Evolutionary conservation across 345 rosid species (phyloP), one percentile per base, ranked within the genome.

Genomic region (Hypericum androsaemum): DNA sequence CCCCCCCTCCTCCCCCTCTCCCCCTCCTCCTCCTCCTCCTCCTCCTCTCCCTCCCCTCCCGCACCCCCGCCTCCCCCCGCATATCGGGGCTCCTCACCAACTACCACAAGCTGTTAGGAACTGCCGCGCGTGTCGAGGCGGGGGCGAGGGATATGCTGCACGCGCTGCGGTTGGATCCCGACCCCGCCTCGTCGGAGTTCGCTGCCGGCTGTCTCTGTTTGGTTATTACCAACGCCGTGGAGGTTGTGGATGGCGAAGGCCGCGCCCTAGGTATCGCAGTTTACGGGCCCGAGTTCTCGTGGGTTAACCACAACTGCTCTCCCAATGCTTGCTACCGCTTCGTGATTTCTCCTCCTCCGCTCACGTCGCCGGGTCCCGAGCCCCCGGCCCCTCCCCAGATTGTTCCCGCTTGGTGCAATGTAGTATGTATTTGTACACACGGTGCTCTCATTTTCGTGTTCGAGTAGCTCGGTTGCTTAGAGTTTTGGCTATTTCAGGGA

Each of bases 251-350:
- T 68, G 50, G 41, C 13, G 60, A 15, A 4, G 88, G 94, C 16
- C 74, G 70, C 7, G 46, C 60, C 49, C 39, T 83, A 10, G 95
- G 97, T 45, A 72, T 78, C 40, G 88, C 86, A 4, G 73, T 89
- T 10, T 86, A 81, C 51, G 83, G 65, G 10, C 11, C 62, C 2
- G 36, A 39, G 35, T 89, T 83, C 76, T 89, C 97, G 5, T 89
- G 89, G 95, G 81, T 89, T 66, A 89, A 89, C 58, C 94, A 89
- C 68, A 77, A 83, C 42, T 89, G 97, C 50, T 81, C 95, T 52
- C 88, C 97, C 6, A 86, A 83, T 58, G 69, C 94, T 55, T 83
- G 81, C 47, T 89, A 86, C 64, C 64, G 94, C n/a, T 83, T 81
- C 59, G 6, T 56, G 22, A 28, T 78, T 46, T 61, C 76, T 14